phyloP scores from a whole-genome alignment of 352 stramenopile species.

The Thraustochytrium striatum region DNA sequence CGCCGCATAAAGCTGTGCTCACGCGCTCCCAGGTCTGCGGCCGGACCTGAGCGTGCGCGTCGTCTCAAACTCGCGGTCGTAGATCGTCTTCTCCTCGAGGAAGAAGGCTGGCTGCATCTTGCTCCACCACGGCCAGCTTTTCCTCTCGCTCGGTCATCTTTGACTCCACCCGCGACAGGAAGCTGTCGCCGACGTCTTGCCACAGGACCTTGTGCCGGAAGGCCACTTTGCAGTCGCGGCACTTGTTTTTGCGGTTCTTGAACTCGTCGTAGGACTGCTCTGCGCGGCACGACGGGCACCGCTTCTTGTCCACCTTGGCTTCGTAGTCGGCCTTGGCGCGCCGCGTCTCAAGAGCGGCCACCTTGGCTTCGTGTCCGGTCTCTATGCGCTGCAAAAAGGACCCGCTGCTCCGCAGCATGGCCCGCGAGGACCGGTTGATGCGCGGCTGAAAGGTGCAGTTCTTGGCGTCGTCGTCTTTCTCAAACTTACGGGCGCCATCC shows the following conservation, averaged over 20 bases:
- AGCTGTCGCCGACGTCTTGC: conserved; percentile 41
- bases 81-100: conserved; percentile 21
- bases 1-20: conserved; percentile 12
- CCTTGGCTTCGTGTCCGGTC: conserved; percentile 10
- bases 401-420: conserved; percentile 4
- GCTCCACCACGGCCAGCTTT: conserved; percentile 12
- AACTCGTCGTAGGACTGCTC: conserved; percentile 53
- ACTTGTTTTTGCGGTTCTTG: conserved; percentile 49
- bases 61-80: not conserved
- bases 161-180: conserved; percentile 9
- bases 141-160: conserved; percentile 22
- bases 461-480: conserved; percentile 31
- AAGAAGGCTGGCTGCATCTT: not conserved
- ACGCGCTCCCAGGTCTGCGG: conserved; percentile 2
- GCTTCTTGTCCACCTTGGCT: conserved; percentile 51
- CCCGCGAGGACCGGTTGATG: not conserved
- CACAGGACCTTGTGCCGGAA: conserved; percentile 28
- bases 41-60: conserved; percentile 26
- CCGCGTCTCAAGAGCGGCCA: not conserved
- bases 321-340: conserved; percentile 50
- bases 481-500: too few species aligned
- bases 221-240: conserved; percentile 46
- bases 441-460: conserved; percentile 45
- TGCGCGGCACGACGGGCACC: conserved; percentile 47
- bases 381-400: conserved; percentile 49